A percentile compares a stretch with the other conserved stretches of the same genome.
These are phyloP conservation scores for Yamadazyma aaseri DNA, from an alignment of 1,139 yeast genomes.

Conservation along the genomic window DNA sequence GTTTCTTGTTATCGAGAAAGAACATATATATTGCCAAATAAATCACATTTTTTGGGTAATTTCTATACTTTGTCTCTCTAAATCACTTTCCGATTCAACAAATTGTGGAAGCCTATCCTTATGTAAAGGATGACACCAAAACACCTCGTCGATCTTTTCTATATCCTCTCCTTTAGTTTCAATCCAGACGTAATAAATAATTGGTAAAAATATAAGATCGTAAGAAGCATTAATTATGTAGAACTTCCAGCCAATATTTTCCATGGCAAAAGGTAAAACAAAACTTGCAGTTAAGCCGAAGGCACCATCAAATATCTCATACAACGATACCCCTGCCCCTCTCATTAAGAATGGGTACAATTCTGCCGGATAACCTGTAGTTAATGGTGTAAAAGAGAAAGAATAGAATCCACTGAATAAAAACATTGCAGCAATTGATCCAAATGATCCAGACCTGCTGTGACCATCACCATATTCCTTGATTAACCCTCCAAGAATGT, in stretches of 20 bases:
- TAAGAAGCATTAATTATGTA: conserved; percentile 16
- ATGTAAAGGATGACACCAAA: conserved; percentile 8
- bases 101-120: neutral
- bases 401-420: conserved; percentile 17
- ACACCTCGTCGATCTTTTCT: conserved; percentile 7
- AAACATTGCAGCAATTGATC: conserved; percentile 17
- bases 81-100: conserved; percentile 2
- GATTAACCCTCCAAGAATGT: conserved; percentile 15
- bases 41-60: conserved; percentile 1
- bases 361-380: conserved; percentile 14
- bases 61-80: conserved; percentile 1
- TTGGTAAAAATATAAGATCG: conserved; percentile 12
- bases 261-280: conserved; percentile 16
- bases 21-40: too few relatives aligned
- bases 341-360: conserved; percentile 14
- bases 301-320: conserved; percentile 7
- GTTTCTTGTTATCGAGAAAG: too few relatives aligned
- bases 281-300: conserved; percentile 14
- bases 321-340: conserved; percentile 12
- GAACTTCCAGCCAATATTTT: conserved; percentile 14
- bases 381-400: conserved; percentile 16
- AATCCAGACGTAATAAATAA: conserved; percentile 15
- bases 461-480: conserved; percentile 15
- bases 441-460: conserved; percentile 13
- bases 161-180: conserved; percentile 15